A percentile compares a stretch with the other conserved stretches of the same genome.
Evolutionary conservation across 2,329 filamentous ascomycete genomes (phyloP).

Genomic region (Epichloe uncinata): DNA sequence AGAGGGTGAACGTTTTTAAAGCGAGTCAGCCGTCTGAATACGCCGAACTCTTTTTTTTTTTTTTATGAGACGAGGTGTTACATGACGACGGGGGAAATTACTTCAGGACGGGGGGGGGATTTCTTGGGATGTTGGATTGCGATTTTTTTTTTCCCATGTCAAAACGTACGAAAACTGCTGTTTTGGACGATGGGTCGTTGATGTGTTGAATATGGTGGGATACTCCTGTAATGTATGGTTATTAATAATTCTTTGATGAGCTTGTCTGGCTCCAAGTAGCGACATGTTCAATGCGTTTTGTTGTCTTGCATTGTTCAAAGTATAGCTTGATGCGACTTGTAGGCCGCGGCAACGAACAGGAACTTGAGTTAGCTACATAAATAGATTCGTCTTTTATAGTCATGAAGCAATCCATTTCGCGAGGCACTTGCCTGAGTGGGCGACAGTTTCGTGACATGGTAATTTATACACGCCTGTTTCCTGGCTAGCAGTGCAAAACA

Average conservation of each 20-base stretch:
- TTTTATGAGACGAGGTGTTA: neutral
- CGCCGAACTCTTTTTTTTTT: no score
- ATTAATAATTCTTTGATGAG: neutral
- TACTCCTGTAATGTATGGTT: neutral
- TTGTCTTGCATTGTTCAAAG: neutral
- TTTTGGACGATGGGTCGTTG: neutral
- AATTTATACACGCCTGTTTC: neutral
- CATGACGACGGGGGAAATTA: neutral
- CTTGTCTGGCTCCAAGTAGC: neutral
- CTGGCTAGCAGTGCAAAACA: neutral
- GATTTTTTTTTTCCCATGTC: neutral
- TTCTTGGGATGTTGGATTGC: neutral
- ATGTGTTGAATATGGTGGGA: neutral
- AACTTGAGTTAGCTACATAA: no score
- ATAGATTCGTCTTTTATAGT: no score
- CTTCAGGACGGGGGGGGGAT: neutral
- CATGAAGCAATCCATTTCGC: no score
- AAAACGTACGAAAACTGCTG: neutral
- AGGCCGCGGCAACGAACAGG: no score
- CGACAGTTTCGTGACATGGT: neutral
- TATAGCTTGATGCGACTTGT: no score
- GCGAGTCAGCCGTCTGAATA: no score
- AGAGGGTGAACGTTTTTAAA: no score
- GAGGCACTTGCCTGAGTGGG: no score
- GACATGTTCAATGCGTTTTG: neutral